A percentile compares a stretch with the other conserved stretches of the same genome.
Evolutionary conservation across 768 basidiomycete species (phyloP).

Genomic region (Boletus patriciae): DNA sequence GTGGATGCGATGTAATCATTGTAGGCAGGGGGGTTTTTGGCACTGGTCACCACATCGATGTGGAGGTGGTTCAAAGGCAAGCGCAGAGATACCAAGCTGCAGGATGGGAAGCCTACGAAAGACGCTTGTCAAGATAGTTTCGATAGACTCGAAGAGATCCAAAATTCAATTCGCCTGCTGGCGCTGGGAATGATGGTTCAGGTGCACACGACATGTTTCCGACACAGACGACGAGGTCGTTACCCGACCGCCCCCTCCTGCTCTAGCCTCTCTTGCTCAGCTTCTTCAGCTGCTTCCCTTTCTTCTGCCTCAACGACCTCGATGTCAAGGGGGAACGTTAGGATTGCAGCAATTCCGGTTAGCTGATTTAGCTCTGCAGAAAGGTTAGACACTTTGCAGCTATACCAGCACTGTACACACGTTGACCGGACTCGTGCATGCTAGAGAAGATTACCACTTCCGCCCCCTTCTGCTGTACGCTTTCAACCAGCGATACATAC

Average conservation of each 20-base stretch:
- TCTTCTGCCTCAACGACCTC: constrained; percentile 96
- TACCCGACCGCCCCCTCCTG: constrained; percentile 8
- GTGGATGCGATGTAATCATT: constrained; percentile 94
- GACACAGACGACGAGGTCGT: neutral
- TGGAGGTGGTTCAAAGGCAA: constrained; percentile 48
- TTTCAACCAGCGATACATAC: constrained; percentile 87
- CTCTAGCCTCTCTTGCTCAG: constrained; percentile 20
- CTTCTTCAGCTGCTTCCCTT: constrained; percentile 60
- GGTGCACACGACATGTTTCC: neutral
- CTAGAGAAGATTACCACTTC: constrained; percentile 98
- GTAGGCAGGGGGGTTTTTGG: constrained; percentile 96
- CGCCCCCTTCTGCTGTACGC: constrained; percentile 82
- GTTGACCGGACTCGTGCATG: constrained; percentile 99
- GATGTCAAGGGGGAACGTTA: constrained; percentile 93
- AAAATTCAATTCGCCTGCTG: constrained; percentile 1
- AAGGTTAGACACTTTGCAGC: neutral
- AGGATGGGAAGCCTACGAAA: constrained; percentile 90
- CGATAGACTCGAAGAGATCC: neutral
- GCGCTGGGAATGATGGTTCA: neutral
- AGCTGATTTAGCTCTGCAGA: constrained; percentile 87
- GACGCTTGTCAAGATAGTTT: constrained; percentile 38
- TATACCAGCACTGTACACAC: constrained; percentile 47
- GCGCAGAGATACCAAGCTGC: constrained; percentile 82
- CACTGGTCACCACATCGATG: constrained; percentile 42
- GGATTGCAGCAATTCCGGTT: constrained; percentile 91